phyloP scores from a whole-genome alignment of 305 asterid genomes.

The Solanum chacoense region DNA sequence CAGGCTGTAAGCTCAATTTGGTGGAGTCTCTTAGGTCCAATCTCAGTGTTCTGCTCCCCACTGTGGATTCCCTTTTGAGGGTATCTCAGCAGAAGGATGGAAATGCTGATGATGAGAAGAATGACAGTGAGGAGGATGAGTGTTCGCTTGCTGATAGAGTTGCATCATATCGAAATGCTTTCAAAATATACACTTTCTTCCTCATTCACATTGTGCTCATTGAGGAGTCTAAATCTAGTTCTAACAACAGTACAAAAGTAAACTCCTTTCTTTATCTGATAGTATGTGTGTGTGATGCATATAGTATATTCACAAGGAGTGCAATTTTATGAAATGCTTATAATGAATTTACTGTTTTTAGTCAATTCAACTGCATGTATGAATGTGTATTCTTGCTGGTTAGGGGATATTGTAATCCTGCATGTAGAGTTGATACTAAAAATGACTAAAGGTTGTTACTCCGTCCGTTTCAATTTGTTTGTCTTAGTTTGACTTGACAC shows the following conservation, averaged over 20 bases:
- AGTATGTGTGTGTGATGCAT: neutral
- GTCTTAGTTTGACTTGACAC: neutral
- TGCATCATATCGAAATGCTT: conserved; percentile 76
- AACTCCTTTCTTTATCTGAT: neutral
- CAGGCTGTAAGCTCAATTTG: conserved; percentile 60
- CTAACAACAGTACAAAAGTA: conserved; percentile 46
- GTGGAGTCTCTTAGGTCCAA: conserved; percentile 87
- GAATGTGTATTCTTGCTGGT: neutral
- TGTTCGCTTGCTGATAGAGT: conserved; percentile 36
- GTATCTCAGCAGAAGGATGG: conserved; percentile 10
- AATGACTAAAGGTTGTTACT: neutral
- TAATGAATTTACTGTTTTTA: neutral
- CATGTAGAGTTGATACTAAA: neutral
- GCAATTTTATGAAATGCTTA: neutral
- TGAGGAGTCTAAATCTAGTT: conserved; percentile 44
- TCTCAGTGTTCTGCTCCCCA: conserved; percentile 76
- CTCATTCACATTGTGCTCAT: conserved; percentile 59
- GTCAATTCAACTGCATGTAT: neutral
- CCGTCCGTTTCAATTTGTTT: neutral
- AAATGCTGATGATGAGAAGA: conserved; percentile 20
- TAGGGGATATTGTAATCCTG: neutral
- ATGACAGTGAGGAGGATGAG: conserved; percentile 25
- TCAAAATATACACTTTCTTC: conserved; percentile 75
- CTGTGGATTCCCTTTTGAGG: conserved; percentile 54
- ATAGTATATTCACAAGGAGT: neutral